Evolutionary conservation across 2,329 filamentous ascomycete genomes (phyloP).

Genomic region (Aureobasidium mangrovei): DNA sequence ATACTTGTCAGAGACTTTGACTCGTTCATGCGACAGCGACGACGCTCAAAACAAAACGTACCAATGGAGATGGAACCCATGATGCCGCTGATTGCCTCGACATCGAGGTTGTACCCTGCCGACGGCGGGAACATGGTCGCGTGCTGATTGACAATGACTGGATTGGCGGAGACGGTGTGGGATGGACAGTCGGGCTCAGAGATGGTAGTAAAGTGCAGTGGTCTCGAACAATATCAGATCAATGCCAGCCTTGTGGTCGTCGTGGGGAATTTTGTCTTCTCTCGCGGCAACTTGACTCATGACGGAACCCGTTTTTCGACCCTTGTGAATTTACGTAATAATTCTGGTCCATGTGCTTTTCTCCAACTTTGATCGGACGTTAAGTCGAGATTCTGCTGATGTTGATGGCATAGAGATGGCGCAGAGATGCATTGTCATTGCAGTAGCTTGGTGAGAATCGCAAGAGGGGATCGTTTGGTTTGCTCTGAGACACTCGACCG

Average conservation of each 20-base stretch:
- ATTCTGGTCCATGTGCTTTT: neutral
- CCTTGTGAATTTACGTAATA: neutral
- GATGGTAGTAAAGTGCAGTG: neutral
- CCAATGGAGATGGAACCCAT: conserved; percentile 85
- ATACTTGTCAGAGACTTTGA: neutral
- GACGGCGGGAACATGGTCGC: conserved; percentile 44
- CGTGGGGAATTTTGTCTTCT: conserved; percentile 5
- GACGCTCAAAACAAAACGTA: neutral
- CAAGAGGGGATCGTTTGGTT: too few species aligned
- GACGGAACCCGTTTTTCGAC: neutral
- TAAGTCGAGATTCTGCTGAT: neutral
- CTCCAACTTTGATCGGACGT: neutral
- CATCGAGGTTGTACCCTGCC: conserved; percentile 59
- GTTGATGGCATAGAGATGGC: neutral
- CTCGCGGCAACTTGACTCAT: neutral
- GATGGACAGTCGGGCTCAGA: too few species aligned
- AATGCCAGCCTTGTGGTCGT: conserved; percentile 4
- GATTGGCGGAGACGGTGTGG: neutral
- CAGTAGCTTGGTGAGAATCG: neutral
- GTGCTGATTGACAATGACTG: neutral
- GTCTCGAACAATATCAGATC: neutral
- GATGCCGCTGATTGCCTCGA: conserved; percentile 87
- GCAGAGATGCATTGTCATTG: neutral
- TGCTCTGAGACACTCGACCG: too few species aligned
- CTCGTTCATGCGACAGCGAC: neutral